A percentile compares a stretch with the other conserved stretches of the same genome.
Conservation (phyloP, 1,284 basidiomycete genomes). For the Rhodotorula sp. region DNA sequence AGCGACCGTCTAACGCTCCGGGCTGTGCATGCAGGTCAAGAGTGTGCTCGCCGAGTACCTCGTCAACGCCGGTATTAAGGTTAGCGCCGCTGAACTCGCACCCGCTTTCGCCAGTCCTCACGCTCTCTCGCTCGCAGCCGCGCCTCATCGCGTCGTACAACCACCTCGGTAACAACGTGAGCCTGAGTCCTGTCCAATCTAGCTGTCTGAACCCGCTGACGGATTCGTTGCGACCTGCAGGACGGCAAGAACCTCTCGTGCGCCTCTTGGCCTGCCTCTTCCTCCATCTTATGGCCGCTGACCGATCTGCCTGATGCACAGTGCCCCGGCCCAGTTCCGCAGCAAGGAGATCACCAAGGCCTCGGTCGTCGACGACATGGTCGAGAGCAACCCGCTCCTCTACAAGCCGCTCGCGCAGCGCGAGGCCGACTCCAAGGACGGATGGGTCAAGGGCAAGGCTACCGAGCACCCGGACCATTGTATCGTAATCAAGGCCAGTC, state of each 20-base stretch:
- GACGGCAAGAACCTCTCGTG: constrained; percentile 12
- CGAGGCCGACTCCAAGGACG: constrained; percentile 39
- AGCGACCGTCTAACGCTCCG: no score
- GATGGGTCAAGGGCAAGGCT: constrained; percentile 55
- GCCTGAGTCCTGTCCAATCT: no score
- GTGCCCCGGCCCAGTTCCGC: constrained; percentile 77
- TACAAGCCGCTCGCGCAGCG: constrained; percentile 69
- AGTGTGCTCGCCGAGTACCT: constrained; percentile 89
- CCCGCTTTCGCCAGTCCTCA: neutral
- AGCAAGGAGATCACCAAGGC: constrained; percentile 78
- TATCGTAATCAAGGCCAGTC: constrained; percentile 57
- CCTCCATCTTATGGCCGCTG: no score
- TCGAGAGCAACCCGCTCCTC: constrained; percentile 81
- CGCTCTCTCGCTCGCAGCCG: neutral
- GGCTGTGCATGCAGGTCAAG: constrained; percentile 40
- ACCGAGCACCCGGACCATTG: constrained; percentile 97
- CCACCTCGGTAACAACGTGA: constrained; percentile 89
- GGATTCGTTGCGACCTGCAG: neutral
- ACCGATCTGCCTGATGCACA: no score
- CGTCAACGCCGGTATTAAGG: constrained; percentile 97
- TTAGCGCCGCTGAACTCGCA: neutral
- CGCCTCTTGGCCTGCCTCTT: no score
- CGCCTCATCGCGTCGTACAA: constrained; percentile 70
- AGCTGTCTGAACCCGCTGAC: no score
- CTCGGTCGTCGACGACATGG: constrained; percentile 97